phyloP scores from a whole-genome alignment of 306 rosid genomes.

The Fragaria iinumae region DNA sequence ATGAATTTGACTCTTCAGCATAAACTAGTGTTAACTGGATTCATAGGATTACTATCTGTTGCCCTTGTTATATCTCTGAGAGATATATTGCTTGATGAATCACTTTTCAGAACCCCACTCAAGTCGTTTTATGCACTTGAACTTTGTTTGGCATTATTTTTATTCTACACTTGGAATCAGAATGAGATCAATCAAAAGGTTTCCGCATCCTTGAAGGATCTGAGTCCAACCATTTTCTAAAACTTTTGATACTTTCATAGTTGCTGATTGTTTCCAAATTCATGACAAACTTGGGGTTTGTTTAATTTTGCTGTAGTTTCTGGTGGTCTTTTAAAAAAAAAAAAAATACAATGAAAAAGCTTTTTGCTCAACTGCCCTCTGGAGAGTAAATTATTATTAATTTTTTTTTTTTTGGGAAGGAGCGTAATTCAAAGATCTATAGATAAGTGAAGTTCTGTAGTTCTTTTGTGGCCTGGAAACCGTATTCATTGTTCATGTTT shows the following conservation, averaged over 20 bases:
- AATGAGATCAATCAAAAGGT: background rate
- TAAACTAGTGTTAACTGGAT: background rate
- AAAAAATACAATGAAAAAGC: background rate
- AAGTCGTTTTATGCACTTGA: background rate
- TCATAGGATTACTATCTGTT: background rate
- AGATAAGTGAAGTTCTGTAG: background rate
- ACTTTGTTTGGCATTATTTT: background rate
- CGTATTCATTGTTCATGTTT: background rate
- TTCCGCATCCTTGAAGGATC: background rate
- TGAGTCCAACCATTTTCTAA: background rate
- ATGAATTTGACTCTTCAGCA: background rate
- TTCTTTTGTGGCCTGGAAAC: background rate
- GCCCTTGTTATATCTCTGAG: background rate
- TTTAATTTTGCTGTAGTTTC: background rate
- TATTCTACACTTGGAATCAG: background rate
- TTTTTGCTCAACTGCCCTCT: background rate
- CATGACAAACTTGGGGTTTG: background rate
- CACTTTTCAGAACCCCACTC: background rate
- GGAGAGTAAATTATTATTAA: background rate
- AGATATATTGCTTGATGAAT: background rate
- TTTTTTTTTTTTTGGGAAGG: background rate
- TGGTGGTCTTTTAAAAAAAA: background rate
- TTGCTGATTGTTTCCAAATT: background rate
- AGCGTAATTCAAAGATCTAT: background rate
- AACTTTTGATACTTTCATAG: background rate